Evolutionary conservation across 257 asterid genomes (phyloP).

Genomic region (Solanum tacnaense): DNA sequence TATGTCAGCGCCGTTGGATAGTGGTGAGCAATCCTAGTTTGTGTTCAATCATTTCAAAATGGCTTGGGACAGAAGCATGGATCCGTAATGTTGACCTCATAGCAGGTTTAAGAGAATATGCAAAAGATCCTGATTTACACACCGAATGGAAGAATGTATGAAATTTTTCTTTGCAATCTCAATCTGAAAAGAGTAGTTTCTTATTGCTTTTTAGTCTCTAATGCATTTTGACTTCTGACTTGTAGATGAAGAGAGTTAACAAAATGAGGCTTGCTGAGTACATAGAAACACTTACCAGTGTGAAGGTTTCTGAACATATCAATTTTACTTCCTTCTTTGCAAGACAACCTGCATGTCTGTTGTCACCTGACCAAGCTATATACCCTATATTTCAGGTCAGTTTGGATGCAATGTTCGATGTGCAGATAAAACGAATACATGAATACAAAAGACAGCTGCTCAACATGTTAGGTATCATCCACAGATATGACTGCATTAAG

Average conservation of each 20-base stretch:
- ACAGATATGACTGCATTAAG: slow-evolving; percentile 47
- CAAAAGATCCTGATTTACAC: slow-evolving; percentile 27
- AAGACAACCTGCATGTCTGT: background rate
- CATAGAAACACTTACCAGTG: slow-evolving; percentile 33
- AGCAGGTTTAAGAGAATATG: slow-evolving; percentile 34
- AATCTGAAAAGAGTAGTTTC: background rate
- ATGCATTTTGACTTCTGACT: background rate
- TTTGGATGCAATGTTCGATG: slow-evolving; percentile 42
- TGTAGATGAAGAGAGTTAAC: slow-evolving; percentile 36
- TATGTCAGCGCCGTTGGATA: slow-evolving; percentile 41
- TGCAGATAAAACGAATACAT: slow-evolving; percentile 43
- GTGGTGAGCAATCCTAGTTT: slow-evolving; percentile 51
- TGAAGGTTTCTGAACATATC: slow-evolving; percentile 24
- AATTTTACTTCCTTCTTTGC: background rate
- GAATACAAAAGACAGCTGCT: slow-evolving; percentile 43
- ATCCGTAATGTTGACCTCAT: slow-evolving; percentile 35
- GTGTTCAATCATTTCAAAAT: slow-evolving; percentile 38
- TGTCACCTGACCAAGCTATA: background rate
- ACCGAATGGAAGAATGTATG: slow-evolving; percentile 36
- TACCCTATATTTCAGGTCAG: slow-evolving; percentile 27
- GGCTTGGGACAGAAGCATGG: slow-evolving; percentile 53
- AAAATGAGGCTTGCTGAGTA: slow-evolving; percentile 45
- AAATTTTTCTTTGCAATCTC: background rate
- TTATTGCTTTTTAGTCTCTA: background rate
- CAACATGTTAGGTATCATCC: slow-evolving; percentile 36